Conservation (phyloP, 2,329 filamentous ascomycete genomes). For the Davidsoniella eucalypti region DNA sequence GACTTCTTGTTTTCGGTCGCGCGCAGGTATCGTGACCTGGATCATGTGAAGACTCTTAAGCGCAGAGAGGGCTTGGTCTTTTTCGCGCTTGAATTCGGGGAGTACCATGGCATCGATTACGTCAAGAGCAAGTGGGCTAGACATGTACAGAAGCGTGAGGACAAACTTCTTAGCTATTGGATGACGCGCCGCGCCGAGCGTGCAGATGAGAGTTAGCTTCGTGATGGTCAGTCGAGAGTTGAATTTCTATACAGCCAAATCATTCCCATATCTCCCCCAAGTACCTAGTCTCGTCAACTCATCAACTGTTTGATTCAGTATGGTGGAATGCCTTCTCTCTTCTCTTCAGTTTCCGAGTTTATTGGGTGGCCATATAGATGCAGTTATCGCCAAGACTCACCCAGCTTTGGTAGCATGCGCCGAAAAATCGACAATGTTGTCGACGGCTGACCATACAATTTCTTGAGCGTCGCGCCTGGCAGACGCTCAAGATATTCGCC, state of each 20-base stretch:
- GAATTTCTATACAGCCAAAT: neutral
- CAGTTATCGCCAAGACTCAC: conserved; percentile 24
- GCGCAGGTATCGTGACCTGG: conserved; percentile 41
- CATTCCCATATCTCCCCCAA: neutral
- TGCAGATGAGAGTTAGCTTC: neutral
- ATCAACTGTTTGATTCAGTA: neutral
- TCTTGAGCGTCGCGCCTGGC: conserved; percentile 74
- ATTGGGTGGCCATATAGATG: too few relatives aligned
- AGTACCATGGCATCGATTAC: conserved; percentile 81
- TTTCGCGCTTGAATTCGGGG: conserved; percentile 37
- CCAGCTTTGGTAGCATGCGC: conserved; percentile 86
- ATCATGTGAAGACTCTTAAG: conserved; percentile 80
- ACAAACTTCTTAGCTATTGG: conserved; percentile 79
- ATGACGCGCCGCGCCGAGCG: neutral
- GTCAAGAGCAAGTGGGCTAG: conserved; percentile 57
- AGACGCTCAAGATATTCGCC: conserved; percentile 90
- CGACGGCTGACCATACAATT: conserved; percentile 89
- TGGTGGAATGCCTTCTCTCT: neutral
- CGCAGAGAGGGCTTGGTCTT: conserved; percentile 68
- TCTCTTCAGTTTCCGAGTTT: neutral
- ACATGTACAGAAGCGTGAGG: conserved; percentile 87
- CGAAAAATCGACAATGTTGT: conserved; percentile 91
- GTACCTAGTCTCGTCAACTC: too few relatives aligned
- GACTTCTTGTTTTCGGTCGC: conserved; percentile 52
- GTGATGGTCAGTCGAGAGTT: neutral